Evolutionary conservation across 805 yeast species (phyloP), one percentile per base, ranked within the genome.

Genomic region (Starmerella roubikii): DNA sequence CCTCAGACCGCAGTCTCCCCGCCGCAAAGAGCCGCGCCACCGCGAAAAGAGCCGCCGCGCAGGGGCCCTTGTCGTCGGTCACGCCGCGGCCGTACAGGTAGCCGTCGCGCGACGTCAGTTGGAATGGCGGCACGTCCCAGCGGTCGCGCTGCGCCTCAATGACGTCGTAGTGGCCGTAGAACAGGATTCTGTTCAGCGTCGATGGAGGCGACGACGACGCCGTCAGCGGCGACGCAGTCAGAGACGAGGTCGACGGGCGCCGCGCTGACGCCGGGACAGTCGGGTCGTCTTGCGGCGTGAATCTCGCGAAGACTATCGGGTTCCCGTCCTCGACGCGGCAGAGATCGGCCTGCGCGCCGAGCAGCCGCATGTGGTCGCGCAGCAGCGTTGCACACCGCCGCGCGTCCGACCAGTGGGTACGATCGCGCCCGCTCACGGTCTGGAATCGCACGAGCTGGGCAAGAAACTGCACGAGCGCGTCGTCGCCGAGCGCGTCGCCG

Each of bases 101-200:
- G 0, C 97, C 97, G 55, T 88, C 78, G 42, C 70, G 68, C 3
- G 93, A 79, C 0, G 79, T 70, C 54, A 91, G 57, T 18, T 61
- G 59, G 55, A 79, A 91, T 0, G 97, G 97, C 45, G 78, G 76
- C 0, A 91, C 71, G 8, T 64, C 56, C 96, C 97, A 88, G 32
- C 41, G 38, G 5, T 65, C 66, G 18, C 64, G 60, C 25, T 72
- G 71, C 0, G 93, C 93, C 42, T 79, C 81, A 30, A 88, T 84
- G 21, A 88, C 95, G 59, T 88, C 98, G 55, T 91, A 88, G 64
- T 88, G 98, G 1, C 94, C 97, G 58, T 88, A 88, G 79, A 93
- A 88, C 34, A 88, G 57, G 4, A 84, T 66, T 40, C 81, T 73
- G 51, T 16, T 39, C 6, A 27, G 22, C 13, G 27, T 17, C 3